Base-by-base conservation (phyloP, 306 rosid species). In the Pueraria montana region DNA sequence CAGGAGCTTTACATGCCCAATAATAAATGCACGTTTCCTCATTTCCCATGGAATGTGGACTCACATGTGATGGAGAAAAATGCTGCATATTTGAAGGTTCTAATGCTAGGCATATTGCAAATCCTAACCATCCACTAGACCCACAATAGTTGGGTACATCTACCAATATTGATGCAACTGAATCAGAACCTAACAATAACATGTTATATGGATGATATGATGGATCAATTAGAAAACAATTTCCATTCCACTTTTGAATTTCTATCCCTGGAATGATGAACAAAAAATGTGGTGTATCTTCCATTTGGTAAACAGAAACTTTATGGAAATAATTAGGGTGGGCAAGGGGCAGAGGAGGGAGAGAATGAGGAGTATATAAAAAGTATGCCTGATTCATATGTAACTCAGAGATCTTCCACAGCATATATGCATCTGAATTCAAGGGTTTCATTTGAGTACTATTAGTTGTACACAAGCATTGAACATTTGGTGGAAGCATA, bases 401-500 rank as follows among this genome's bases (percentile, higher is more conserved):
- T 18, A 50, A 6, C 34, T 58, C 65, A 58, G 3, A 70, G 13
- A 49, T 30, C 48, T 77, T 50, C 73, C 72, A 77, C 46, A 63
- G 72, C 61, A 63, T n/a, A 16, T 77, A 30, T 27, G 18, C 62
- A 62, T 62, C 62, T 40, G 65, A n/a, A 76, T 76, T 46, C 11
- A 77, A n/a, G 58, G 58, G 43, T 34, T 66, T 30, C 32, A 46
- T 26, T 45, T 45, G 11, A 63, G 81, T 9, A 18, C 73, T 45
- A 30, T 77, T 46, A 62, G 4, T 34, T 24, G 72, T 11, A 45
- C 11, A 30, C 50, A 46, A 46, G 62, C 32, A 45, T 27, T 45
- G 62, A 30, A n/a, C 11, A 27, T 63, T 63, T 77, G 81, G 59
- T 62, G 81, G 81, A 63, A 77, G 81, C 72, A 27, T 27, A 43